These are phyloP conservation scores for Stemphylium vesicarium DNA, from an alignment of 2,329 filamentous ascomycete species.

Conservation along the genomic window DNA sequence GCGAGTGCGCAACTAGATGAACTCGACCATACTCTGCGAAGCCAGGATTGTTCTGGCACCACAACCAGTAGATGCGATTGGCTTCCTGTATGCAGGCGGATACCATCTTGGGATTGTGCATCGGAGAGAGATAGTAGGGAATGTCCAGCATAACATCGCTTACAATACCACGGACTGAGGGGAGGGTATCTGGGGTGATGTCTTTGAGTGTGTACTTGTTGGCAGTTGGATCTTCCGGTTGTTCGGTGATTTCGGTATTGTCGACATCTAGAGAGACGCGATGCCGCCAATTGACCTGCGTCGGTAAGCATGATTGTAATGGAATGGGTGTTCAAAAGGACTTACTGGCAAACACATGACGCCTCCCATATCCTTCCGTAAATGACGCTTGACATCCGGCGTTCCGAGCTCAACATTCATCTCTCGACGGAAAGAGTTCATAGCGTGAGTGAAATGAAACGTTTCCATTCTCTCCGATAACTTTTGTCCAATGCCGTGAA, in stretches of 20 bases:
- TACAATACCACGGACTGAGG: conserved; percentile 88
- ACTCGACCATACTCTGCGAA: conserved; percentile 83
- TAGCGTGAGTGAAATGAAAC: conserved; percentile 95
- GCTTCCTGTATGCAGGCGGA: conserved; percentile 86
- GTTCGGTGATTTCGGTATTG: conserved; percentile 54
- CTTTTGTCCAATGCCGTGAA: conserved; percentile 97
- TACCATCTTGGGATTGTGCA: conserved; percentile 93
- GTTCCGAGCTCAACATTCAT: conserved; percentile 84
- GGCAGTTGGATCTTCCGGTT: conserved; percentile 62
- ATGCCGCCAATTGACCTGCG: conserved; percentile 83
- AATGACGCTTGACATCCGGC: conserved; percentile 73
- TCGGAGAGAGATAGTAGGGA: conserved; percentile 92
- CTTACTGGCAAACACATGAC: conserved; percentile 84
- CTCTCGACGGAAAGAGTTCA: conserved; percentile 85
- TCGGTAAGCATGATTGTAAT: conserved; percentile 15
- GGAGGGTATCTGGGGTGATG: conserved; percentile 89
- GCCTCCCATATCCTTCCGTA: conserved; percentile 80
- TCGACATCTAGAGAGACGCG: conserved; percentile 86
- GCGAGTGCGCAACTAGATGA: conserved; percentile 89
- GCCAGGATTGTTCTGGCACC: conserved; percentile 91
- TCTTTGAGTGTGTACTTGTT: conserved; percentile 77
- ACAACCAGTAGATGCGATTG: conserved; percentile 92
- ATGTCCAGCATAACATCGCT: conserved; percentile 99
- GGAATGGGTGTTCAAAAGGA: neutral
- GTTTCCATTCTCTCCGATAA: conserved; percentile 93